Conservation (phyloP, 305 asterid species). For the Fraxinus xanthoxyloides region DNA sequence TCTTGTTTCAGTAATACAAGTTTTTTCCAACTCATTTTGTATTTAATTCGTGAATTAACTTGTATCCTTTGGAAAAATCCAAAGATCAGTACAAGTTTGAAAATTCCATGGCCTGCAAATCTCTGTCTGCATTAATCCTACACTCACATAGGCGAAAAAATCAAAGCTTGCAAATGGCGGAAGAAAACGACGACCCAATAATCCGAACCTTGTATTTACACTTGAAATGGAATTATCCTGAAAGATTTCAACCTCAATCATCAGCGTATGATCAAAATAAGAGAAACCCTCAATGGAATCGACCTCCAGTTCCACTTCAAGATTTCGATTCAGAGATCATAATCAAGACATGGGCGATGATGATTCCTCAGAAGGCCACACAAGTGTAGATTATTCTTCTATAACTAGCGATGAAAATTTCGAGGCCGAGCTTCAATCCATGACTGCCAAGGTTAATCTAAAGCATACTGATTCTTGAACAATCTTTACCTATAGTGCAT, state of each 20-base stretch:
- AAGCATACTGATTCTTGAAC: not conserved
- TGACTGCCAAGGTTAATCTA: constrained; percentile 69
- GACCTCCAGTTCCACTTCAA: constrained; percentile 30
- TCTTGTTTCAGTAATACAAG: not conserved
- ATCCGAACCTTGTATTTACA: constrained; percentile 1
- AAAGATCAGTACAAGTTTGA: not conserved
- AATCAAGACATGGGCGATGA: constrained; percentile 32
- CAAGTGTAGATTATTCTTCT: constrained; percentile 44
- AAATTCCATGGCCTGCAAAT: not conserved
- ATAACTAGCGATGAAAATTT: constrained; percentile 37
- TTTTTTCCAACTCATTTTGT: not conserved
- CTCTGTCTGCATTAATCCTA: not conserved
- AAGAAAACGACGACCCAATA: constrained; percentile 25
- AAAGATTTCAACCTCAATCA: not conserved
- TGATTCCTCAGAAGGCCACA: constrained; percentile 34
- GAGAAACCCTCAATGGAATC: constrained; percentile 30
- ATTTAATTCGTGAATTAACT: not conserved
- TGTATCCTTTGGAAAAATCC: not conserved
- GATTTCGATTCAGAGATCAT: constrained; percentile 65
- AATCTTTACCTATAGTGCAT: not conserved
- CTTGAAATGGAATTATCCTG: constrained; percentile 8
- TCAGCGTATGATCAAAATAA: not conserved
- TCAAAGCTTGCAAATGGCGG: constrained; percentile 48
- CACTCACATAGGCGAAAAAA: constrained; percentile 31
- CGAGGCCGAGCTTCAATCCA: constrained; percentile 58